Percentiles rank a stretch among this genome's conserved stretches.
phyloP scores from a whole-genome alignment of 202 grass and related monocot genomes.

The Tripidium arundinaceum region DNA sequence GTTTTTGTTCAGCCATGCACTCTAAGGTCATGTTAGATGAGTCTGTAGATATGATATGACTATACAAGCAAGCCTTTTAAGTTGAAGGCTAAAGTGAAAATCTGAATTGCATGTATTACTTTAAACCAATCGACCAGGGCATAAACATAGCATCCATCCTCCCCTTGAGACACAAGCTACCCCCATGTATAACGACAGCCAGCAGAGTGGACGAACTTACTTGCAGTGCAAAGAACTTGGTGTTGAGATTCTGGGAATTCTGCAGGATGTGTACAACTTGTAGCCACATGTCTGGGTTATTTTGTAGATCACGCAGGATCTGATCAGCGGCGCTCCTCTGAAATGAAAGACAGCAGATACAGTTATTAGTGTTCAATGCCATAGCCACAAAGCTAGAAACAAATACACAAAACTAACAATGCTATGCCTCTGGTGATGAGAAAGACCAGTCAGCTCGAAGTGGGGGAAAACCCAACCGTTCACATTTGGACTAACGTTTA shows the following conservation, averaged over 20 bases:
- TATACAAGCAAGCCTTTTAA: not conserved
- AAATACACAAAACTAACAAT: not conserved
- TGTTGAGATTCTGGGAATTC: conserved; percentile 92
- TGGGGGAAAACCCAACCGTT: not conserved
- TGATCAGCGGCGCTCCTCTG: conserved; percentile 93
- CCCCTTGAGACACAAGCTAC: not conserved
- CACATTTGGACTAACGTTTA: not conserved
- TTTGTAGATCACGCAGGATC: conserved; percentile 89
- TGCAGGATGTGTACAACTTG: conserved; percentile 98
- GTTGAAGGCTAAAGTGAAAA: not conserved
- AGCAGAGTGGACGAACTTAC: conserved; percentile 34
- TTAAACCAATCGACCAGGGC: not conserved
- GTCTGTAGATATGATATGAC: not conserved
- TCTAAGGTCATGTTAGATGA: not conserved
- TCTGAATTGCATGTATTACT: not conserved
- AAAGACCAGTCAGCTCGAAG: not conserved
- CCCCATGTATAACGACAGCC: not conserved
- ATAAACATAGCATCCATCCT: not conserved
- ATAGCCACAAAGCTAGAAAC: not conserved
- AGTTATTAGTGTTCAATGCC: not conserved
- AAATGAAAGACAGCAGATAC: not conserved
- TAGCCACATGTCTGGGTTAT: conserved; percentile 92
- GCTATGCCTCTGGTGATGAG: not conserved
- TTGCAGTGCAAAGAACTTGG: conserved; percentile 99
- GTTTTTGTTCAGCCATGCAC: not conserved